These are phyloP conservation scores for Globisporangium barbulae DNA, from an alignment of 352 stramenopile species.

Conservation along the genomic window DNA sequence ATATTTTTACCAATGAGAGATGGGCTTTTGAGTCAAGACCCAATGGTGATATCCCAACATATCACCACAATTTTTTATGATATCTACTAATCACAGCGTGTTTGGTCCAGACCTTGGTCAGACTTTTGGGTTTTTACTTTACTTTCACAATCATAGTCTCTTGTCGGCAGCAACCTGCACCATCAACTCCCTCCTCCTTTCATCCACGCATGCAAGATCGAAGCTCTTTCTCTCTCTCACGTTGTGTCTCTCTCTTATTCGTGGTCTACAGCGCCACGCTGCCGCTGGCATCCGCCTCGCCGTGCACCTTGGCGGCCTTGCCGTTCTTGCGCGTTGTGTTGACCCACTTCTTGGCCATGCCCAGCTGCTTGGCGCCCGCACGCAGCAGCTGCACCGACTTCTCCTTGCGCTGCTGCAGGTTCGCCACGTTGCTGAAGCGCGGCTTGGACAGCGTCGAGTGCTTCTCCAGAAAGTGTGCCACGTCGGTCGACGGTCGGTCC, in stretches of 20 bases:
- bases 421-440: slow-evolving; percentile 7
- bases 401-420: slow-evolving; percentile 10
- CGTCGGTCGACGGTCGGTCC: slow-evolving; percentile 44
- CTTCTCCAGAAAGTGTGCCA: slow-evolving; percentile 33
- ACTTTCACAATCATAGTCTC: too few species aligned
- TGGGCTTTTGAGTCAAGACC: too few species aligned
- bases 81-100: too few species aligned
- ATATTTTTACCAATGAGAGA: too few species aligned
- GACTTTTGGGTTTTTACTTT: too few species aligned
- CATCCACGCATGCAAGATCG: slow-evolving; percentile 15
- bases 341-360: slow-evolving; percentile 18
- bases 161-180: not conserved
- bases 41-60: too few species aligned
- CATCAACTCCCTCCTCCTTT: not conserved
- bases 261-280: slow-evolving; percentile 3
- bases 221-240: slow-evolving; percentile 11
- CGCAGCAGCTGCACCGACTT: slow-evolving; percentile 11
- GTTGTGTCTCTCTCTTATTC: not conserved
- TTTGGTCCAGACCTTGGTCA: too few species aligned
- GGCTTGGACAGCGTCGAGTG: slow-evolving; percentile 14
- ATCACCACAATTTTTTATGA: too few species aligned
- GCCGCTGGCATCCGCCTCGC: slow-evolving; percentile 2
- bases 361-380: slow-evolving; percentile 9
- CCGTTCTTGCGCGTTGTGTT: slow-evolving; percentile 12
- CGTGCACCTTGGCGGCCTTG: slow-evolving; percentile 14